Conservation (phyloP, 192 early-diverging fungal species). For the Coemansia sp. region DNA sequence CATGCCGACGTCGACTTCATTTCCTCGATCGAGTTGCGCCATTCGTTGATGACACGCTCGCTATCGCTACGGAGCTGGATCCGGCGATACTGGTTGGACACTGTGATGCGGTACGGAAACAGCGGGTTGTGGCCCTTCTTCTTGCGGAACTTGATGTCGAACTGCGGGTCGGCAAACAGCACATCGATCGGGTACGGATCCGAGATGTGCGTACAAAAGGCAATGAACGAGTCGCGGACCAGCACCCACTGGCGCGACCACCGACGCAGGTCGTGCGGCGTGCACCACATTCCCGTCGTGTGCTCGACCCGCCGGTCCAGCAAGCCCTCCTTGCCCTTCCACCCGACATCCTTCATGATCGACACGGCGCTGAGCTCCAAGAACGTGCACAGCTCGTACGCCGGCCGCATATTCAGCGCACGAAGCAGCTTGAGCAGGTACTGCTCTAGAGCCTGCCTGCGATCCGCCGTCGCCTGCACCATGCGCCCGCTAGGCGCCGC, state of each 20-base stretch:
- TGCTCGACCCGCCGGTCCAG: constrained; percentile 60
- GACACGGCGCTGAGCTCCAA: constrained; percentile 67
- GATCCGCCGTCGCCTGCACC: constrained; percentile 39
- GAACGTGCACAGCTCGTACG: constrained; percentile 70
- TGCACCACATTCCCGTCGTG: constrained; percentile 44
- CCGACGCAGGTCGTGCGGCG: constrained; percentile 39
- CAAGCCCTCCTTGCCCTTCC: constrained; percentile 80
- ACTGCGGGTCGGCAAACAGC: constrained; percentile 46
- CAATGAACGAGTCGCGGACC: constrained; percentile 64
- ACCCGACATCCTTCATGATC: constrained; percentile 70
- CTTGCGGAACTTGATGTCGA: constrained; percentile 46
- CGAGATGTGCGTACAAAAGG: constrained; percentile 46
- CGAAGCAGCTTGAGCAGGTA: constrained; percentile 59
- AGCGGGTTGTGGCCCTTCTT: constrained; percentile 49
- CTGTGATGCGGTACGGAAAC: constrained; percentile 55
- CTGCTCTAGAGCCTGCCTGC: constrained; percentile 55
- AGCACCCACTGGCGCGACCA: constrained; percentile 69
- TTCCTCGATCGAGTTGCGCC: constrained; percentile 55
- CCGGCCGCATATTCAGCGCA: constrained; percentile 54
- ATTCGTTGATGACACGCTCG: constrained; percentile 62
- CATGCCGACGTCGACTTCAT: constrained; percentile 59
- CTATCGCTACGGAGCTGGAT: constrained; percentile 67
- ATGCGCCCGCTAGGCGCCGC: constrained; percentile 12
- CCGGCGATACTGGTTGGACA: constrained; percentile 54
- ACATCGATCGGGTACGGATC: constrained; percentile 50